Evolutionary conservation across 2,329 filamentous ascomycete species (phyloP).

Genomic region (Pyrenophora tritici-repentis): DNA sequence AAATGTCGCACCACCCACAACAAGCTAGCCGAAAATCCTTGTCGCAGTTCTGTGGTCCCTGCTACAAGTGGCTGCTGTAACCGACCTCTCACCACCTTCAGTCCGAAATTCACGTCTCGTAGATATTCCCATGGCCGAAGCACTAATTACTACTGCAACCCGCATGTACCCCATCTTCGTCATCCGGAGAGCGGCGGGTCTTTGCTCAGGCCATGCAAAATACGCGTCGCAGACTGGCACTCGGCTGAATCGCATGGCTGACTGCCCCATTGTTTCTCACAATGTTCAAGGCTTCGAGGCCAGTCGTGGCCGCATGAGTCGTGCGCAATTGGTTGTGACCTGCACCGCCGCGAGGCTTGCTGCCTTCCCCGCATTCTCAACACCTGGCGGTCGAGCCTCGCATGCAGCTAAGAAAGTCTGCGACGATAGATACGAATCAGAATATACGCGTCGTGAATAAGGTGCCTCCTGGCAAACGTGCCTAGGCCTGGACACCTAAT

Average conservation of each 20-base stretch:
- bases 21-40: conserved; percentile 18
- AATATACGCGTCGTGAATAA: conserved; percentile 6
- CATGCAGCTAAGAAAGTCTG: conserved; percentile 28
- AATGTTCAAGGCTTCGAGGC: conserved; percentile 5
- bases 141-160: conserved; percentile 13
- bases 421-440: neutral
- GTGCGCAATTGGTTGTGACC: conserved; percentile 21
- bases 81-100: conserved; percentile 23
- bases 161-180: conserved; percentile 7
- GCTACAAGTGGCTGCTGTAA: conserved; percentile 13
- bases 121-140: neutral
- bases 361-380: conserved; percentile 40
- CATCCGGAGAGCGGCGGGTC: conserved; percentile 1
- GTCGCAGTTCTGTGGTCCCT: conserved; percentile 23
- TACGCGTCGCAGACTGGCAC: conserved; percentile 19
- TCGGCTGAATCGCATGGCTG: conserved; percentile 8
- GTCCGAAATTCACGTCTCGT: neutral
- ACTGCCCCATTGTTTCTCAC: neutral
- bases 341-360: conserved; percentile 12
- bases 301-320: conserved; percentile 4
- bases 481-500: conserved; percentile 5
- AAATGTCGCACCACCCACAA: neutral
- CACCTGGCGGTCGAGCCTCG: conserved; percentile 12
- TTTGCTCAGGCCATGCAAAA: conserved; percentile 7
- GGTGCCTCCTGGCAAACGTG: conserved; percentile 7